A percentile compares a stretch with the other conserved stretches of the same genome.
Conservation (phyloP, 768 basidiomycete genomes). For the Cystobasidium onofrii region DNA sequence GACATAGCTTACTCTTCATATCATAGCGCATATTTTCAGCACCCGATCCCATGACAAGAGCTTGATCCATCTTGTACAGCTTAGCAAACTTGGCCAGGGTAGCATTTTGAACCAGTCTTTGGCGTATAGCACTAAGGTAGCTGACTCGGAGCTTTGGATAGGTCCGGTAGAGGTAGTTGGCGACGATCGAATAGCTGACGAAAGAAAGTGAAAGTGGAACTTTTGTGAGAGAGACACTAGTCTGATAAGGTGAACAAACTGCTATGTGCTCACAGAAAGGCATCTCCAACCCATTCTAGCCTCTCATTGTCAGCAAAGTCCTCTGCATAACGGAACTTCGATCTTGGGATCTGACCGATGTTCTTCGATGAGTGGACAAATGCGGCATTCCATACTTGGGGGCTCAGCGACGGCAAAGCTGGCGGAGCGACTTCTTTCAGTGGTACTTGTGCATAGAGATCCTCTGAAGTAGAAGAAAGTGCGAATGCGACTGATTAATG, state of each 20-base stretch:
- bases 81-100: slow-evolving; percentile 23
- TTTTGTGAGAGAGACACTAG: neutral
- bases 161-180: slow-evolving; percentile 14
- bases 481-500: no score
- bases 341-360: neutral
- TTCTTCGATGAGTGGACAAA: slow-evolving; percentile 15
- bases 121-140: slow-evolving; percentile 25
- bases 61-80: slow-evolving; percentile 31
- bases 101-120: slow-evolving; percentile 21
- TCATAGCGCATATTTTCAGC: slow-evolving; percentile 16
- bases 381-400: slow-evolving; percentile 10
- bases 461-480: slow-evolving; percentile 2
- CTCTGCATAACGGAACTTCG: neutral
- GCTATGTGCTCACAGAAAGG: slow-evolving; percentile 12
- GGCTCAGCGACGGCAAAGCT: slow-evolving; percentile 16
- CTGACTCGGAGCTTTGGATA: slow-evolving; percentile 29
- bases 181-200: slow-evolving; percentile 23
- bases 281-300: slow-evolving; percentile 27
- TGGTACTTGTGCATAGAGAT: slow-evolving; percentile 21
- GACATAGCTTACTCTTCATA: slow-evolving; percentile 16
- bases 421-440: neutral
- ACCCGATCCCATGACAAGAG: slow-evolving; percentile 9
- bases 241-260: no score
- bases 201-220: neutral
- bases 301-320: slow-evolving; percentile 17